Evolutionary conservation across 2,329 filamentous ascomycete species (phyloP).

Genomic region (Apiospora marii): DNA sequence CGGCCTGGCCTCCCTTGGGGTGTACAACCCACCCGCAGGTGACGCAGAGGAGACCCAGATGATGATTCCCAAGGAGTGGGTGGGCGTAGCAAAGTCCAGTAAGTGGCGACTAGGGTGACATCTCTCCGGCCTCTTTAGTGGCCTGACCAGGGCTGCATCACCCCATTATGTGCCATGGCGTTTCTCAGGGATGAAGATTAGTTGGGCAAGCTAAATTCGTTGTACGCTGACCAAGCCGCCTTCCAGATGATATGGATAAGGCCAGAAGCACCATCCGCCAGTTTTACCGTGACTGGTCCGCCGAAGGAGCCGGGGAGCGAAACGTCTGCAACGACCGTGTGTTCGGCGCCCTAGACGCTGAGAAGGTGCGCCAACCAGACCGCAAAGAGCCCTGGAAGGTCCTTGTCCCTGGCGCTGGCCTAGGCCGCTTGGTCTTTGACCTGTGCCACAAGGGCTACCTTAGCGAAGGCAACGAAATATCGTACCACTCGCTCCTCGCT

Average conservation of each 20-base stretch:
- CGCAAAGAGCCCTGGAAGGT: constrained; percentile 62
- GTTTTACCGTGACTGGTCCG: constrained; percentile 94
- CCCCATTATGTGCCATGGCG: background rate
- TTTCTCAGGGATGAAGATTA: background rate
- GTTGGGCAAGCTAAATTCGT: background rate
- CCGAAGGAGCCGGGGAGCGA: constrained; percentile 77
- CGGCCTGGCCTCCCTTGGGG: constrained; percentile 72
- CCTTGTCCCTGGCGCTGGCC: constrained; percentile 87
- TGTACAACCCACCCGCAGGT: constrained; percentile 46
- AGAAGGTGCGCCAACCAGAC: constrained; percentile 44
- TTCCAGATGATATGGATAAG: constrained; percentile 80
- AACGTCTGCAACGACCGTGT: constrained; percentile 81
- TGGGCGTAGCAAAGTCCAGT: constrained; percentile 69
- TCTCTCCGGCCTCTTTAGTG: background rate
- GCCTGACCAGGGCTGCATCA: background rate
- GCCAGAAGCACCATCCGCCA: constrained; percentile 91
- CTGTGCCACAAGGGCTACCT: constrained; percentile 76
- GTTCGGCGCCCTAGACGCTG: constrained; percentile 66
- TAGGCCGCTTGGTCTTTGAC: constrained; percentile 90
- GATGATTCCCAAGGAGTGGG: constrained; percentile 68
- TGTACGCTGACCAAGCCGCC: constrained; percentile 3
- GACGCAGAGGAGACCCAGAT: constrained; percentile 43
- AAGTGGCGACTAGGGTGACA: background rate
- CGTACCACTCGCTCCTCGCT: constrained; percentile 93
- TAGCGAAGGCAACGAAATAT: constrained; percentile 93